phyloP scores from a whole-genome alignment of 2,329 filamentous ascomycete species.

The Helminthosporium solani region DNA sequence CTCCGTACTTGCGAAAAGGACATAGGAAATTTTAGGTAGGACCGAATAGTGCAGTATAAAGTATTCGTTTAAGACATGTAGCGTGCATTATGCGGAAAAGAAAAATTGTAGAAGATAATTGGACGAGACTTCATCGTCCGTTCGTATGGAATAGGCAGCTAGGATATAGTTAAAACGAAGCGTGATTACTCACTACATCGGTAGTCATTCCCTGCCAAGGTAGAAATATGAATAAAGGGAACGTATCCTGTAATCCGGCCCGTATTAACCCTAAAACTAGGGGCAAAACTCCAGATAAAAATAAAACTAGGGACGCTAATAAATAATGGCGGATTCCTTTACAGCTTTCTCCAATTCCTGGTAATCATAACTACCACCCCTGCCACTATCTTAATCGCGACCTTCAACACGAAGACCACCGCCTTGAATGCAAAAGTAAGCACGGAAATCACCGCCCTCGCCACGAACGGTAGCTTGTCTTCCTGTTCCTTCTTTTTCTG shows the following conservation, averaged over 20 bases:
- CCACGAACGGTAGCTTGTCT: constrained; percentile 42
- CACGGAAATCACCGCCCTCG: constrained; percentile 42
- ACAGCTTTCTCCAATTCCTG: constrained; percentile 39
- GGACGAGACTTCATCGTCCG: no score
- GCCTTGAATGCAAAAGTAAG: constrained; percentile 46
- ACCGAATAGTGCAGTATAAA: no score
- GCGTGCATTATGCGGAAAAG: no score
- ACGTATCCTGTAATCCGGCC: background rate
- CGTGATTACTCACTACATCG: background rate
- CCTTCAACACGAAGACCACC: constrained; percentile 44
- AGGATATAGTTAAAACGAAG: no score
- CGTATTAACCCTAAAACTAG: background rate
- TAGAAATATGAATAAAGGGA: background rate
- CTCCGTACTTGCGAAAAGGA: no score
- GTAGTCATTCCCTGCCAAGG: background rate
- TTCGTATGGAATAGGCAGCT: no score
- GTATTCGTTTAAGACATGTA: no score
- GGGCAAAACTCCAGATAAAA: constrained; percentile 1
- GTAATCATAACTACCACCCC: constrained; percentile 42
- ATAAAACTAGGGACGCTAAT: constrained; percentile 1
- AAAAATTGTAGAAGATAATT: no score
- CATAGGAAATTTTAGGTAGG: no score
- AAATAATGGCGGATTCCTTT: constrained; percentile 6
- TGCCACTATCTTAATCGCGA: constrained; percentile 45
- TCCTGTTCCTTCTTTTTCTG: constrained; percentile 25